phyloP scores from a whole-genome alignment of 139 green algal species.

The Desmodesmus armatus region DNA sequence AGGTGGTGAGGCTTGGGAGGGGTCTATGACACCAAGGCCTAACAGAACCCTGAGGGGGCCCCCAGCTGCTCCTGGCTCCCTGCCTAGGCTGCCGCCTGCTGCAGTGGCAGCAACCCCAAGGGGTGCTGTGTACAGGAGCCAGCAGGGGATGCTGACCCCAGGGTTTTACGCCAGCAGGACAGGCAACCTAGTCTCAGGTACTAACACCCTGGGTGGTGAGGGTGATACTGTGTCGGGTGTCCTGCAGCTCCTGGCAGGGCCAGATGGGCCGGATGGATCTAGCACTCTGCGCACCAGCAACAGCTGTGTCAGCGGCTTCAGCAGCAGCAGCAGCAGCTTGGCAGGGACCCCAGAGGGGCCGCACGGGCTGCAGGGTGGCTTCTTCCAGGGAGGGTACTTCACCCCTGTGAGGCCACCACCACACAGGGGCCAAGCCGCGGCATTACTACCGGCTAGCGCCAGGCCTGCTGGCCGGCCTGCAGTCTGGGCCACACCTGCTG shows the following conservation, averaged over 20 bases:
- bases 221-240: neutral
- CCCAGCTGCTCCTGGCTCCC: too few species aligned
- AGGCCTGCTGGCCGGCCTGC: neutral
- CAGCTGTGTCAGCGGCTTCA: neutral
- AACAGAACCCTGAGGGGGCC: too few species aligned
- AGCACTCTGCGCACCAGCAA: too few species aligned
- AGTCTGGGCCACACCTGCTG: neutral
- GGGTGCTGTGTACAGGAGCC: too few species aligned
- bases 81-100: too few species aligned
- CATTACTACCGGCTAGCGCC: neutral
- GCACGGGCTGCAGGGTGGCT: neutral
- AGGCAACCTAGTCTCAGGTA: neutral
- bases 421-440: neutral
- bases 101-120: too few species aligned
- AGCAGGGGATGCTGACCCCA: too few species aligned
- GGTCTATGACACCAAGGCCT: too few species aligned
- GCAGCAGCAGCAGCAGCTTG: neutral
- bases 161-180: too few species aligned
- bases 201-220: too few species aligned
- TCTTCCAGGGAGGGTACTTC: neutral
- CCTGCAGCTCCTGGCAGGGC: slow-evolving; percentile 8
- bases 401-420: neutral
- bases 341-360: neutral
- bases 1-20: too few species aligned
- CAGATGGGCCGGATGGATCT: neutral